Conservation (phyloP, 179 eudicot species). For the Nepenthes alata region DNA sequence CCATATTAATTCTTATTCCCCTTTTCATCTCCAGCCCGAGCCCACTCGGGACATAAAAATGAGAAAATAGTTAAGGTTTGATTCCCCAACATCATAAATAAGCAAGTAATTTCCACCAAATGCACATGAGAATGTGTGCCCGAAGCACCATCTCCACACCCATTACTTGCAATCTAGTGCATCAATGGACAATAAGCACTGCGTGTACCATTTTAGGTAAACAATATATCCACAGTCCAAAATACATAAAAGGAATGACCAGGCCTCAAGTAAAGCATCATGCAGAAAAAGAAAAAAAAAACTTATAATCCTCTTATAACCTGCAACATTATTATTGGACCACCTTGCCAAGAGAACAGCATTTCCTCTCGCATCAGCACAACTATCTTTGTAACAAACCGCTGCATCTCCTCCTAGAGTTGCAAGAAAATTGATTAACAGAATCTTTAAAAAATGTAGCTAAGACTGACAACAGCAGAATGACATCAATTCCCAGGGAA, state of each 20-base stretch:
- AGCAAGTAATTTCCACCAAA: too few relatives aligned
- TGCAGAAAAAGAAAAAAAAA: background rate
- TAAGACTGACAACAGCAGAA: background rate
- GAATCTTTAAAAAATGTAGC: background rate
- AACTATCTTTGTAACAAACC: slow-evolving; percentile 73
- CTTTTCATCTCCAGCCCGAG: too few relatives aligned
- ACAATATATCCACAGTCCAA: too few relatives aligned
- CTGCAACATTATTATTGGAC: slow-evolving; percentile 93
- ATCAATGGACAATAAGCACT: too few relatives aligned
- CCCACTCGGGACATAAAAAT: too few relatives aligned
- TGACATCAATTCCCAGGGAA: background rate
- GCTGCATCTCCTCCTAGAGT: slow-evolving; percentile 81
- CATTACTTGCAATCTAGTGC: too few relatives aligned
- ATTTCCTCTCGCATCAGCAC: slow-evolving; percentile 70
- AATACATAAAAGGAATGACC: background rate
- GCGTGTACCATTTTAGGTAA: too few relatives aligned
- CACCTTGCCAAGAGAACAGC: slow-evolving; percentile 97
- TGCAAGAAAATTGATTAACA: background rate
- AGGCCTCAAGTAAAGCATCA: background rate
- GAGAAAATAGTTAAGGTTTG: too few relatives aligned
- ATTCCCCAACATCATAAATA: too few relatives aligned
- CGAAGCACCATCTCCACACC: too few relatives aligned
- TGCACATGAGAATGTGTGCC: too few relatives aligned
- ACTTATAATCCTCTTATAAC: slow-evolving; percentile 19
- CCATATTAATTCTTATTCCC: too few relatives aligned